Base-by-base conservation (phyloP, 1,284 basidiomycete genomes). In the Afroboletus lepidellus region DNA sequence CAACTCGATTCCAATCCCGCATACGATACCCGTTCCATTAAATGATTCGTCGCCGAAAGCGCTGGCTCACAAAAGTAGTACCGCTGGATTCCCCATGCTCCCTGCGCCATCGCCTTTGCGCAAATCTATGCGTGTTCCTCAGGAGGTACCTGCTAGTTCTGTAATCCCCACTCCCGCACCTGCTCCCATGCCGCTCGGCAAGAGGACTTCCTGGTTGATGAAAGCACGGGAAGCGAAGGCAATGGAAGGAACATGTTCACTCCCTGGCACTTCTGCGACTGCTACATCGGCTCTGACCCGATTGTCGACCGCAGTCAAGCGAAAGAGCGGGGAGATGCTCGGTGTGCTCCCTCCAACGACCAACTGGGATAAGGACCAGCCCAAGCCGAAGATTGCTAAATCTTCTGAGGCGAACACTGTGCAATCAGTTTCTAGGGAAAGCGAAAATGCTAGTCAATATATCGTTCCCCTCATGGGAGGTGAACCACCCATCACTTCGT, bases 161-260 rank as follows among this genome's bases (percentile, higher is more conserved):
- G 58, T 59, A 21, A 57, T 66, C 50, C 55, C 71, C 7, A 71
- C 66, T n/a, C 65, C 77, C 1, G 77, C 76, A 45, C 76, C 79
- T 7, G 70, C 72, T 41, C 72, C 72, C 8, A 56, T 69, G 18
- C 74, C 71, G 12, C 61, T 73, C 13, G 79, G 78, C 5, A 87
- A 87, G 60, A 80, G 88, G 24, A 84, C 85, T 13, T 91, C 88
- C 1, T 90, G 89, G 88, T 66, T 91, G 50, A 81, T 79, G 64
- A 88, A 87, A 60, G 85, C 84, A 13, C 77, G 87, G 38, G 87
- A 90, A 63, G 84, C 77, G 21, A 90, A 89, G 59, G 85, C 86
- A 5, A 67, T 84, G 60, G 87, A 87, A 59, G 74, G 70, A 30
- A 74, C 74, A 13, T 65, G 63, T 4, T 80, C 77, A 61, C 77